phyloP scores from a whole-genome alignment of 305 asterid genomes.

The Rubia peregrina region DNA sequence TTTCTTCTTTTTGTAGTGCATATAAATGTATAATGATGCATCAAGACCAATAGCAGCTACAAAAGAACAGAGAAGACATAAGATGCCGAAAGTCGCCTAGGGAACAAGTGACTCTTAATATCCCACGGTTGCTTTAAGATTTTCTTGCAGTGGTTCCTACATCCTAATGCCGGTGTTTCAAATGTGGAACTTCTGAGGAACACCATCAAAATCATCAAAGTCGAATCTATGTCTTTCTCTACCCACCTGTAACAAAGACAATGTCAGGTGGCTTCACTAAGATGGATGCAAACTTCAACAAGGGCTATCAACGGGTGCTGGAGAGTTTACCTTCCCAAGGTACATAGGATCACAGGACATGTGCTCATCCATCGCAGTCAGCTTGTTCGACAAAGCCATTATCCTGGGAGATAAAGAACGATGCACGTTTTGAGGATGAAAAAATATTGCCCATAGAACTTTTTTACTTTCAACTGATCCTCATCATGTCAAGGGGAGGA shows the following conservation, averaged over 20 bases:
- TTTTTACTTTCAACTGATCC: background rate
- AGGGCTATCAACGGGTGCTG: background rate
- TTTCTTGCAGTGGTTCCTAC: conserved; percentile 10
- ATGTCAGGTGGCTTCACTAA: background rate
- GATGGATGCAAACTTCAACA: background rate
- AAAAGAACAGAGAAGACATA: background rate
- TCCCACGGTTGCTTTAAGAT: background rate
- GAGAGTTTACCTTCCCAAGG: conserved; percentile 57
- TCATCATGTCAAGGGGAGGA: background rate
- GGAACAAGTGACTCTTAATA: background rate
- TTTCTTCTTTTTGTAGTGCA: background rate
- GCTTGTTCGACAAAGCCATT: conserved; percentile 78
- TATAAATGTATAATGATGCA: background rate
- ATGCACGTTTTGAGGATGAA: background rate
- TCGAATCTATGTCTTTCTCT: conserved; percentile 87
- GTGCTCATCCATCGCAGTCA: conserved; percentile 63
- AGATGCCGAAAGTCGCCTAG: background rate
- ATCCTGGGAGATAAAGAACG: conserved; percentile 39
- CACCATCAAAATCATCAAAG: conserved; percentile 77
- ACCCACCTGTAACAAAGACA: conserved; percentile 47
- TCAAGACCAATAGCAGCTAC: background rate
- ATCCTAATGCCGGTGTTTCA: conserved; percentile 26
- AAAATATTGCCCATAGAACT: background rate
- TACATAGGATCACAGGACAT: conserved; percentile 74
- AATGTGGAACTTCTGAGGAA: conserved; percentile 67